Evolutionary conservation across 2,329 filamentous ascomycete genomes (phyloP).

Genomic region (Cercospora janseana): DNA sequence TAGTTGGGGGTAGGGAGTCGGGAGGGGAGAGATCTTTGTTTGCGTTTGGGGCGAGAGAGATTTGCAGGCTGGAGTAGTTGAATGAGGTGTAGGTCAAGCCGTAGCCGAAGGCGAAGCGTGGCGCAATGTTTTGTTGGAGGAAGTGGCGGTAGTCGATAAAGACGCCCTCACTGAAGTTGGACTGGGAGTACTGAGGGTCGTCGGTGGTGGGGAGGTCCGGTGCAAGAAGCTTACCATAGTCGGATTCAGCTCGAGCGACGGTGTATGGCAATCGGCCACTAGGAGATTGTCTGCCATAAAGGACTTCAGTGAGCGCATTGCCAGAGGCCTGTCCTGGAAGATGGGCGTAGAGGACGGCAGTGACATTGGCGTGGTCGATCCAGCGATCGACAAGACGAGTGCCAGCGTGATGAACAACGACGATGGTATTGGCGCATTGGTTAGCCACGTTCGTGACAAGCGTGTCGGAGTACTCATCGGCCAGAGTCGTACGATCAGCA

Average conservation of each 20-base stretch:
- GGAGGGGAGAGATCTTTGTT: conserved; percentile 20
- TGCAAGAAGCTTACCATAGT: conserved; percentile 32
- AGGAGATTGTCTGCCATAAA: conserved; percentile 31
- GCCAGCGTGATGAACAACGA: conserved; percentile 36
- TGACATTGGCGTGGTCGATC: conserved; percentile 31
- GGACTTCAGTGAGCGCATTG: conserved; percentile 26
- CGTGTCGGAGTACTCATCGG: conserved; percentile 31
- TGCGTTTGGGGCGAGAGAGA: conserved; percentile 2
- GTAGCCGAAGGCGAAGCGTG: conserved; percentile 47
- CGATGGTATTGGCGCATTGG: conserved; percentile 35
- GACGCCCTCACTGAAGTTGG: conserved; percentile 41
- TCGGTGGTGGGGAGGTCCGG: conserved; percentile 18
- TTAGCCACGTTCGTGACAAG: conserved; percentile 34
- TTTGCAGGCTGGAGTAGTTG: conserved; percentile 37
- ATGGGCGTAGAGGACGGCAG: conserved; percentile 25
- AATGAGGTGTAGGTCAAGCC: conserved; percentile 48
- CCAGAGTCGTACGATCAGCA: conserved; percentile 32
- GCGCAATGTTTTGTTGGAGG: conserved; percentile 42
- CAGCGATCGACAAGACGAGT: conserved; percentile 33
- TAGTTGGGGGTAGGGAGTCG: conserved; percentile 12
- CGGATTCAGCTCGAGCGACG: conserved; percentile 32
- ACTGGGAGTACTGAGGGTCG: conserved; percentile 28
- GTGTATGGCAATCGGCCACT: conserved; percentile 35
- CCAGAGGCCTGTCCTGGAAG: conserved; percentile 28
- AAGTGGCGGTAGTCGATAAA: conserved; percentile 48